phyloP scores from a whole-genome alignment of 805 yeast genomes.

The Metschnikowia chrysomelidarum region DNA sequence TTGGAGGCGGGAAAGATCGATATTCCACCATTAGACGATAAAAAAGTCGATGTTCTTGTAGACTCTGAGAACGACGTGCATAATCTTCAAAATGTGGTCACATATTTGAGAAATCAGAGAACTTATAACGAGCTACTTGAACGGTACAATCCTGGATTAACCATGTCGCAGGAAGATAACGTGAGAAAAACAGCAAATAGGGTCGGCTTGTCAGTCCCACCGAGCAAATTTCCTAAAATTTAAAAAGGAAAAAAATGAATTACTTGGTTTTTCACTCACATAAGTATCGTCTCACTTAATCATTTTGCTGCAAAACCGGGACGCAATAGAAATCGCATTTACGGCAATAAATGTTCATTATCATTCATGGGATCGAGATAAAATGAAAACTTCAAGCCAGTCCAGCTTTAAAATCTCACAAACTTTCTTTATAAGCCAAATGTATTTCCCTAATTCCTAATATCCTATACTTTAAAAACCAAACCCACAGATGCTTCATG shows the following conservation, averaged over 20 bases:
- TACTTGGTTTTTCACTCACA: too few species aligned
- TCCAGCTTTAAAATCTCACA: too few species aligned
- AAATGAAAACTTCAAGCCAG: too few species aligned
- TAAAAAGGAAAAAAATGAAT: too few species aligned
- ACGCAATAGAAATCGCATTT: too few species aligned
- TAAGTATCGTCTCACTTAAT: too few species aligned
- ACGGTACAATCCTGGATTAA: conserved; percentile 82
- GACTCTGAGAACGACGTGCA: conserved; percentile 13
- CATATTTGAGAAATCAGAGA: conserved; percentile 69
- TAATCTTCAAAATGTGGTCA: conserved; percentile 57
- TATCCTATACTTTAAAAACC: background rate
- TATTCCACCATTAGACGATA: conserved; percentile 11
- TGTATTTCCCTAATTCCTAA: too few species aligned
- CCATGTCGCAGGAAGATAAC: conserved; percentile 73
- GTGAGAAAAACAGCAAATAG: conserved; percentile 77
- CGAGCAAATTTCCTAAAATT: too few species aligned
- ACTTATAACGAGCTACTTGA: conserved; percentile 75
- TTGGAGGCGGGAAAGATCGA: conserved; percentile 20
- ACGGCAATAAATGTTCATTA: too few species aligned
- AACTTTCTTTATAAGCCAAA: too few species aligned
- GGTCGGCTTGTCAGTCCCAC: conserved; percentile 71
- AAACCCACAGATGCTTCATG: conserved; percentile 1
- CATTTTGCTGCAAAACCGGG: too few species aligned
- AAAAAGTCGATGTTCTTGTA: conserved; percentile 6
- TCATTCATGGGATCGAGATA: too few species aligned